These are phyloP conservation scores for Solanum stenotomum DNA, from an alignment of 257 asterid species.

Conservation along the genomic window DNA sequence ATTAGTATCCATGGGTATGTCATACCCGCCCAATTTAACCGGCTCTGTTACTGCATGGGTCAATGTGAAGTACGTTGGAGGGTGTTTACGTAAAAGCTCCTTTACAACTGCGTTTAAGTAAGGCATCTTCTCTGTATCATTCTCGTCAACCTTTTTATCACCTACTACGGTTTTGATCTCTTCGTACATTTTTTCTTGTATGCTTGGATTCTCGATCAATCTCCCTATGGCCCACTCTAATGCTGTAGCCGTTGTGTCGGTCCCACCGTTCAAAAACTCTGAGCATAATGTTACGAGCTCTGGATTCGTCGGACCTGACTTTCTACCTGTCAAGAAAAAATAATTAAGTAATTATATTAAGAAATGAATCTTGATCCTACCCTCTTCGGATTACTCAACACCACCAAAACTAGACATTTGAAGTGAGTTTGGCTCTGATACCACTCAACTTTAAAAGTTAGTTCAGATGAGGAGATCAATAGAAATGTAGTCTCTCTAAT, in stretches of 20 bases:
- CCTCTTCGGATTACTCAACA: too few species aligned
- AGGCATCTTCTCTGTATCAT: constrained; percentile 69
- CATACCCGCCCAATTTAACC: constrained; percentile 64
- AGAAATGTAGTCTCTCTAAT: not conserved
- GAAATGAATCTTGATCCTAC: not conserved
- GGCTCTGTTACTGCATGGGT: constrained; percentile 76
- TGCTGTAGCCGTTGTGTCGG: constrained; percentile 89
- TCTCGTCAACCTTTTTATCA: constrained; percentile 48
- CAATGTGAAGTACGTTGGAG: constrained; percentile 66
- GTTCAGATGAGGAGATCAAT: rapidly evolving
- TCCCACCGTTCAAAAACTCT: constrained; percentile 83
- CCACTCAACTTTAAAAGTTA: not conserved
- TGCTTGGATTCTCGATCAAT: constrained; percentile 54
- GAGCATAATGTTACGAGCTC: constrained; percentile 77
- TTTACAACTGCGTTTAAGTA: constrained; percentile 68
- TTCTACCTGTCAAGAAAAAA: constrained; percentile 7
- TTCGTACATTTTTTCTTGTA: constrained; percentile 46
- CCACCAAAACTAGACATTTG: too few species aligned
- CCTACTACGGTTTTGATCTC: constrained; percentile 56
- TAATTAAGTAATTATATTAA: not conserved
- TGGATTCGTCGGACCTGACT: constrained; percentile 42
- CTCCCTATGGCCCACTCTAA: constrained; percentile 85
- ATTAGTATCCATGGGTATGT: constrained; percentile 52
- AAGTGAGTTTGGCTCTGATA: not conserved
- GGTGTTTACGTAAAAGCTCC: constrained; percentile 76